Conservation (phyloP, 805 yeast species). For the Vanderwaltozyma verrucispora region DNA sequence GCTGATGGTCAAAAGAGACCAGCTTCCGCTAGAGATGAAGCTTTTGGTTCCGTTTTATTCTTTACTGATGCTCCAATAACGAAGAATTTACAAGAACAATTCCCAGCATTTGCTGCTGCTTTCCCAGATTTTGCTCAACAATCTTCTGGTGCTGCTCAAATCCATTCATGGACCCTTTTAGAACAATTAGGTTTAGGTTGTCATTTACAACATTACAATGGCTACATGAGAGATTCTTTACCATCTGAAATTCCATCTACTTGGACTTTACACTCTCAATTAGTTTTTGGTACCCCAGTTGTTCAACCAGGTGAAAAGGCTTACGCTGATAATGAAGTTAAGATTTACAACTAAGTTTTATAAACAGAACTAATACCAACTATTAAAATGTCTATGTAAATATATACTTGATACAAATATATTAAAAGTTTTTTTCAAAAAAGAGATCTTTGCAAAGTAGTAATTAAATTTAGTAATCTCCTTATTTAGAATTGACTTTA, state of each 20-base stretch:
- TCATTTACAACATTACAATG: constrained; percentile 45
- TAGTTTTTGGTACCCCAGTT: constrained; percentile 39
- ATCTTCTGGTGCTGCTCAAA: constrained; percentile 41
- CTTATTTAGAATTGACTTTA: no score
- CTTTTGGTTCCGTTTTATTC: constrained; percentile 41
- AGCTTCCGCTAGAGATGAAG: constrained; percentile 34
- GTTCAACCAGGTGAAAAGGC: constrained; percentile 31
- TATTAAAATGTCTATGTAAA: no score
- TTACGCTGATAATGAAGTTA: constrained; percentile 35
- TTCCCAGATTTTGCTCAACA: constrained; percentile 42
- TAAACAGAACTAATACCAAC: no score
- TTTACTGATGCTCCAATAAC: constrained; percentile 35
- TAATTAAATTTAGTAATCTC: no score
- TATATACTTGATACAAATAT: no score
- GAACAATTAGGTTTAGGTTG: constrained; percentile 38
- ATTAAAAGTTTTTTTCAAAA: no score
- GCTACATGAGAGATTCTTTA: constrained; percentile 32
- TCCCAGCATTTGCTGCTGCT: constrained; percentile 34
- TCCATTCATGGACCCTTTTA: constrained; percentile 40
- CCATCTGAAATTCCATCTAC: constrained; percentile 31
- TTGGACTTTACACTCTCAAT: constrained; percentile 40
- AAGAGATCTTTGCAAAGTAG: no score
- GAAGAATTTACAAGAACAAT: constrained; percentile 32
- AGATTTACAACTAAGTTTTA: constrained; percentile 21
- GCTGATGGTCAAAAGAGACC: constrained; percentile 34